Evolutionary conservation across 345 rosid species (phyloP).

Genomic region (Rhodamnia argentea): DNA sequence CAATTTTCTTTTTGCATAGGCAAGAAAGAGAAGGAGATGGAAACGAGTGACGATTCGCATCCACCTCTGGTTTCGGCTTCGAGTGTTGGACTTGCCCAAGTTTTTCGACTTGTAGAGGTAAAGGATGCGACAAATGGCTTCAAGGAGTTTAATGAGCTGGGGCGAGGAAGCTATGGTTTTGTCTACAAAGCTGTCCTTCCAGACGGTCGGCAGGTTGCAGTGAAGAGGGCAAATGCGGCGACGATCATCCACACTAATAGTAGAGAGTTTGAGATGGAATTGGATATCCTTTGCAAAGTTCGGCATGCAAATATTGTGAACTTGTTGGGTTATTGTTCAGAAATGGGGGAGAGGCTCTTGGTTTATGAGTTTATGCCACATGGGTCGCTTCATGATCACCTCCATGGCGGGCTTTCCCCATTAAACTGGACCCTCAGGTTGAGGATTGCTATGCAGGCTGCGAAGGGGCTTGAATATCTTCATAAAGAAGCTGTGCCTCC

Average conservation of each 20-base stretch:
- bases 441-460: conserved; percentile 61
- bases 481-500: conserved; percentile 63
- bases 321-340: conserved; percentile 71
- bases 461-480: conserved; percentile 80
- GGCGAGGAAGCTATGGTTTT: conserved; percentile 85
- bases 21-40: conserved; percentile 38
- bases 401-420: conserved; percentile 72
- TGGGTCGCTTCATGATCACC: conserved; percentile 80
- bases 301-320: conserved; percentile 80
- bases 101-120: conserved; percentile 71
- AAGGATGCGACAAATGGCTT: conserved; percentile 93
- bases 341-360: conserved; percentile 85
- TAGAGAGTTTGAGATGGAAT: conserved; percentile 69
- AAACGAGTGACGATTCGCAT: conserved; percentile 12
- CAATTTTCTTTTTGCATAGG: conserved; percentile 52
- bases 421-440: conserved; percentile 60
- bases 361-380: conserved; percentile 90
- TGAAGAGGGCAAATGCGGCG: conserved; percentile 88
- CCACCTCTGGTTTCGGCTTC: conserved; percentile 29
- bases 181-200: conserved; percentile 75
- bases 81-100: conserved; percentile 61
- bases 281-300: conserved; percentile 65
- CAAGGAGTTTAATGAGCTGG: conserved; percentile 89
- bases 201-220: conserved; percentile 83
- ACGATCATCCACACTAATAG: conserved; percentile 81